phyloP scores from a whole-genome alignment of 129 eudicot species.

The Arctium minus region DNA sequence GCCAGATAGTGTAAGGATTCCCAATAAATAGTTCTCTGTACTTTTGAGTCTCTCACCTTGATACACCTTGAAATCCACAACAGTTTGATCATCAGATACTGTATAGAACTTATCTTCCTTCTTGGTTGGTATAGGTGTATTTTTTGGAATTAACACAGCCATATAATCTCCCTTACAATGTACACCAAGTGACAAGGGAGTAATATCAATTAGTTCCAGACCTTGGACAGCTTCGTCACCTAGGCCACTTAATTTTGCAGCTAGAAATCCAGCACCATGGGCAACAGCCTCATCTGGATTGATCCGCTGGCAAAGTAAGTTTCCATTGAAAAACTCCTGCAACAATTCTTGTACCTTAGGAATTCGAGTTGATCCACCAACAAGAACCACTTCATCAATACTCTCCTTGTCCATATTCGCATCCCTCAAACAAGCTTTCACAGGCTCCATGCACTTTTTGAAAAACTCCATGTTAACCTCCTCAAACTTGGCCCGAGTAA shows the following conservation, averaged over 20 bases:
- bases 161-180: background rate
- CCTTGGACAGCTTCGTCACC: conserved; percentile 15
- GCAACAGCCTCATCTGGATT: conserved; percentile 31
- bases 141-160: background rate
- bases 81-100: background rate
- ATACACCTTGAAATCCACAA: background rate
- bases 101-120: background rate
- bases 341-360: conserved; percentile 8
- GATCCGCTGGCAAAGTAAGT: background rate
- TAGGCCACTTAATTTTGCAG: conserved; percentile 6
- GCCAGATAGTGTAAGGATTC: background rate
- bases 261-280: conserved; percentile 13
- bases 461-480: conserved; percentile 14
- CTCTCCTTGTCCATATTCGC: conserved; percentile 4
- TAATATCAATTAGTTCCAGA: conserved; percentile 3
- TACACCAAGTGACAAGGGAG: conserved; percentile 19
- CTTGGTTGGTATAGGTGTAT: conserved; percentile 15
- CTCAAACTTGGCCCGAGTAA: conserved; percentile 21
- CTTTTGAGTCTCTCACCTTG: conserved; percentile 10
- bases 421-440: background rate
- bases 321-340: conserved; percentile 13
- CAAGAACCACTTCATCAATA: conserved; percentile 15
- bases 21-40: background rate
- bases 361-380: conserved; percentile 21
- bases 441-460: background rate